Percentiles rank a stretch among this genome's conserved stretches.
phyloP scores from a whole-genome alignment of 371 early-diverging fungal species.

The Mucor velutinosus region DNA sequence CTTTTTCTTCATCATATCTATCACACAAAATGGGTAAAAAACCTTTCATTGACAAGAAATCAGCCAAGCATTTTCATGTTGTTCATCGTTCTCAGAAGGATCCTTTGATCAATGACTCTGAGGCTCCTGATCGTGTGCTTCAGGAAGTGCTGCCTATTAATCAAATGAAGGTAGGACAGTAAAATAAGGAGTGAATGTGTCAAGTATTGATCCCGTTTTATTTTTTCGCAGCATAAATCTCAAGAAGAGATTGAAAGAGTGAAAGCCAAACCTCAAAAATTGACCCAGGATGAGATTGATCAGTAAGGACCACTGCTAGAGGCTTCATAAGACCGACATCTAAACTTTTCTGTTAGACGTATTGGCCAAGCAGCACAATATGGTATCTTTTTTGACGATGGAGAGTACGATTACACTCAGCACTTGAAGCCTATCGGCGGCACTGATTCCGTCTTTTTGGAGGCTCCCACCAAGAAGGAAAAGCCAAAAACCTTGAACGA shows the following conservation, averaged over 20 bases:
- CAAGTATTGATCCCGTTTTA: neutral
- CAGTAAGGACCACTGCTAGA: constrained; percentile 22
- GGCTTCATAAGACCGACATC: neutral
- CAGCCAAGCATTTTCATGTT: constrained; percentile 84
- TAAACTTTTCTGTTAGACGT: constrained; percentile 35
- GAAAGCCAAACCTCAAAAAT: constrained; percentile 33
- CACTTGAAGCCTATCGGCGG: constrained; percentile 93
- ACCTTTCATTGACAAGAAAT: constrained; percentile 86
- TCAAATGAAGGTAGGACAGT: constrained; percentile 57
- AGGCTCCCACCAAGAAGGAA: constrained; percentile 56
- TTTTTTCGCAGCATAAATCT: constrained; percentile 38
- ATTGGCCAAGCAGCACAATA: constrained; percentile 78
- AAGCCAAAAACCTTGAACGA: constrained; percentile 37
- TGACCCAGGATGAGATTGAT: constrained; percentile 55
- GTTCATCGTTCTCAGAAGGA: constrained; percentile 96
- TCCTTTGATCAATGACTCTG: constrained; percentile 84
- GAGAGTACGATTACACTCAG: constrained; percentile 91
- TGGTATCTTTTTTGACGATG: constrained; percentile 89
- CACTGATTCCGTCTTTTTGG: constrained; percentile 80
- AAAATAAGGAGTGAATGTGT: neutral
- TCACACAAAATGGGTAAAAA: constrained; percentile 67
- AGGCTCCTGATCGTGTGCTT: constrained; percentile 81
- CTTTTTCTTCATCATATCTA: neutral
- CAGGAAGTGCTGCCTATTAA: constrained; percentile 76
- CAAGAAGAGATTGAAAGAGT: constrained; percentile 42